These are phyloP conservation scores for Cyclotella sp. DNA, from an alignment of 108 stramenopile species.

Conservation along the genomic window DNA sequence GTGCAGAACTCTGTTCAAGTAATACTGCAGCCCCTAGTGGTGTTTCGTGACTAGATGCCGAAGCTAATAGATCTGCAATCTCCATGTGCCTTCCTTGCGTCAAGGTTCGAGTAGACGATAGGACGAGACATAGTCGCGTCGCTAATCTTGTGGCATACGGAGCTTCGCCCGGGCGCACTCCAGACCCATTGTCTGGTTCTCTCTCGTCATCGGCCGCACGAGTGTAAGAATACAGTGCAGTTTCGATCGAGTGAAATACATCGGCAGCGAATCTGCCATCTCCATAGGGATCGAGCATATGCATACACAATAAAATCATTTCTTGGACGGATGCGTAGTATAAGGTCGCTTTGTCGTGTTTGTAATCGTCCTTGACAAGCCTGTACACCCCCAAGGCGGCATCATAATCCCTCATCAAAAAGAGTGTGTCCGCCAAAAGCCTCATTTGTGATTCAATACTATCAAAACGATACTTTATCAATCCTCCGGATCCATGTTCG, in stretches of 20 bases:
- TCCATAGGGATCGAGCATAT: conserved; percentile 61
- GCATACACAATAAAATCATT: conserved; percentile 85
- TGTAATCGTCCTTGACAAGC: conserved; percentile 89
- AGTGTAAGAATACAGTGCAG: conserved; percentile 76
- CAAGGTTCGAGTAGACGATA: conserved; percentile 58
- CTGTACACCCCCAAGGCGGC: conserved; percentile 74
- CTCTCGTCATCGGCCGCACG: conserved; percentile 78
- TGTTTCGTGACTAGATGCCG: conserved; percentile 84
- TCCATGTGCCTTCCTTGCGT: conserved; percentile 71
- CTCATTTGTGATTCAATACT: conserved; percentile 90
- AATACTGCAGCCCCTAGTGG: conserved; percentile 84
- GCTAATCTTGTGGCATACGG: conserved; percentile 75
- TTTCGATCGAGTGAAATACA: conserved; percentile 65
- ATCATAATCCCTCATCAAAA: conserved; percentile 86
- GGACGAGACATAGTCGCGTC: conserved; percentile 74
- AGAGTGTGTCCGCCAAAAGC: conserved; percentile 87
- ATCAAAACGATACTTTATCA: conserved; percentile 70
- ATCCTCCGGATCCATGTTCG: neutral
- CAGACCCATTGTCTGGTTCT: conserved; percentile 36
- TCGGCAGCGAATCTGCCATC: conserved; percentile 38
- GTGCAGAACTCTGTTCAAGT: conserved; percentile 80
- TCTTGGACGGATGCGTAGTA: conserved; percentile 85
- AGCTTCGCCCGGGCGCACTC: conserved; percentile 58
- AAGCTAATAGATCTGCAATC: conserved; percentile 86
- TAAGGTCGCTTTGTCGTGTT: conserved; percentile 72